A percentile compares a stretch with the other conserved stretches of the same genome.
Evolutionary conservation across 805 yeast species (phyloP).

Genomic region (Candida broadrunensis): DNA sequence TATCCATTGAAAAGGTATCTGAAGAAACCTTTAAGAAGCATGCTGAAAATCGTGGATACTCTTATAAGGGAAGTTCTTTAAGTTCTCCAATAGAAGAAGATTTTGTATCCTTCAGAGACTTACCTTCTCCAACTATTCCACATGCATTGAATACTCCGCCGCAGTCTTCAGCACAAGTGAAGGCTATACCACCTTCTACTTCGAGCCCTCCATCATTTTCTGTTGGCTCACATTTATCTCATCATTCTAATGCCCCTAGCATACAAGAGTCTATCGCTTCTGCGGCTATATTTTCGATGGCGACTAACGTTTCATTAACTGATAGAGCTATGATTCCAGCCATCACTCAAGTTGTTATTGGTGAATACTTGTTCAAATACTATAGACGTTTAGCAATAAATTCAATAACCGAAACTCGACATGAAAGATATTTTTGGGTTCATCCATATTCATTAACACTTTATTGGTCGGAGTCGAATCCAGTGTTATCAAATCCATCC

Average conservation of each 20-base stretch:
- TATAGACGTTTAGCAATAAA: conserved; percentile 73
- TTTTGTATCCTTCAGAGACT: not conserved
- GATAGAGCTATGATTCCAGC: conserved; percentile 78
- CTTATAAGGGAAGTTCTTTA: conserved; percentile 20
- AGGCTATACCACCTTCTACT: conserved; percentile 6
- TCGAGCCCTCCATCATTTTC: conserved; percentile 13
- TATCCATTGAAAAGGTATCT: conserved; percentile 42
- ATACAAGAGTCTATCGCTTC: conserved; percentile 32
- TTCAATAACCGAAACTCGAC: conserved; percentile 74
- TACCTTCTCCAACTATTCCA: conserved; percentile 1
- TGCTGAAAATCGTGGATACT: conserved; percentile 50
- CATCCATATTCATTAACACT: conserved; percentile 90
- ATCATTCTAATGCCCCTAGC: conserved; percentile 24
- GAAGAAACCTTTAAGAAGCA: conserved; percentile 44
- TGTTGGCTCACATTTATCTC: conserved; percentile 27
- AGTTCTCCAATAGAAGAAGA: conserved; percentile 10
- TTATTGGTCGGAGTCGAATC: conserved; percentile 85
- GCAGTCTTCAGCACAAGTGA: not conserved
- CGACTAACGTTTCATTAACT: conserved; percentile 62
- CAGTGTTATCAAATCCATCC: conserved; percentile 67
- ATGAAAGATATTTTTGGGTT: conserved; percentile 92
- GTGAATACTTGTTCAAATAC: conserved; percentile 85
- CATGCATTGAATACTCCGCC: conserved; percentile 13
- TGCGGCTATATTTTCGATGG: conserved; percentile 39
- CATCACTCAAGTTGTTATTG: conserved; percentile 88